phyloP scores from a whole-genome alignment of 331 rosid genomes.

The Saraca asoca region DNA sequence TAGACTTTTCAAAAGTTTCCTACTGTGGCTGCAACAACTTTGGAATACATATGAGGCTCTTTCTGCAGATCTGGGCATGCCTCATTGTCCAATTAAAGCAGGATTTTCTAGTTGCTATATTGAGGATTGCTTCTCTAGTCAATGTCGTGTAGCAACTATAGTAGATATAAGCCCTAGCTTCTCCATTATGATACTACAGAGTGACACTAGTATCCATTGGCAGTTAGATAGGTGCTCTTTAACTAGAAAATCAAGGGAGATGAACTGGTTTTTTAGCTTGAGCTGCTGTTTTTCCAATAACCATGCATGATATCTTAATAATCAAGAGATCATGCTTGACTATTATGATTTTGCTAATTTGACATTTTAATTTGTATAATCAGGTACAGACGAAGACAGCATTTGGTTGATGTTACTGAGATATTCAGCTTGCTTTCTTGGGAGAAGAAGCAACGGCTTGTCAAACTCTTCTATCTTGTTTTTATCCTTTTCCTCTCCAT shows the following conservation, averaged over 20 bases:
- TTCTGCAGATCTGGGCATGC: neutral
- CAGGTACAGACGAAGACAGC: constrained; percentile 61
- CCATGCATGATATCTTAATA: constrained; percentile 22
- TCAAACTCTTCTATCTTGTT: constrained; percentile 80
- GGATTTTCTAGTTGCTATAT: constrained; percentile 5
- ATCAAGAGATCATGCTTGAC: neutral
- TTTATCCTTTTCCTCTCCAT: constrained; percentile 73
- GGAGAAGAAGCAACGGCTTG: constrained; percentile 88
- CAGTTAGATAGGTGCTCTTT: constrained; percentile 16
- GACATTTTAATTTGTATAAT: constrained; percentile 22
- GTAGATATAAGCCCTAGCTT: constrained; percentile 2
- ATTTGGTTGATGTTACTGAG: constrained; percentile 88
- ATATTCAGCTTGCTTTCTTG: constrained; percentile 77
- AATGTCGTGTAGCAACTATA: neutral
- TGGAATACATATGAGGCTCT: constrained; percentile 9
- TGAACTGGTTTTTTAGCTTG: constrained; percentile 4
- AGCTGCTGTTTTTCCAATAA: constrained; percentile 17
- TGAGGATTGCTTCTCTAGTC: neutral
- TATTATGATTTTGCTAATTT: constrained; percentile 35
- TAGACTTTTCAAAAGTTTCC: constrained; percentile 11
- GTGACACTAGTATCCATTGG: constrained; percentile 2
- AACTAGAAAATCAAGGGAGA: too few relatives aligned
- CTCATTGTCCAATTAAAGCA: constrained; percentile 1
- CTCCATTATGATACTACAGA: constrained; percentile 4
- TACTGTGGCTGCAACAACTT: neutral